Evolutionary conservation across 1,284 basidiomycete species (phyloP), one percentile per base, ranked within the genome.

Genomic region (Albatrellus sp.): DNA sequence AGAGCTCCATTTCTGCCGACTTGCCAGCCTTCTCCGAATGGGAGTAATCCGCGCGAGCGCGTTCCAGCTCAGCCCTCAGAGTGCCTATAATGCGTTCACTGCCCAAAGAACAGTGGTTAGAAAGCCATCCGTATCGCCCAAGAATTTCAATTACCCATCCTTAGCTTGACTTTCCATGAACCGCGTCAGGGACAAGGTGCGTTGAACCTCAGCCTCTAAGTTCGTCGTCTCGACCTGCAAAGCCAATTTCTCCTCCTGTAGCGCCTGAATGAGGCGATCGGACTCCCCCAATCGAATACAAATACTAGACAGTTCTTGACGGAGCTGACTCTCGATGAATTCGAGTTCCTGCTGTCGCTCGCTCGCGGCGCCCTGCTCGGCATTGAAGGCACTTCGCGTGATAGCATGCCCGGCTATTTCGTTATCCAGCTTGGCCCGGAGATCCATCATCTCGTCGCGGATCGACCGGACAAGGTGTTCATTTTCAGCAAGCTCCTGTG

Each of bases 141-240:
- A 45, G 36, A 32, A 38, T 33, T 12, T 28, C 37, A 53, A 5
- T 42, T 48, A 76, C 82, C 68, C 70, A 45, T 81, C 77, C 52
- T 70, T 70, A 37, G 71, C 56, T 54, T 80, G 75, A 51, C 65
- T 69, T 58, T 86, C 80, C 40, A 81, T 55, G 56, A 72, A 74
- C 46, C 76, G 70, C 35, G 66, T 66, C 46, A 80, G 57, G 11
- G 80, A 80, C 40, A 71, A 62, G 5, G 66, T 68, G 24, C 75
- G 72, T 55, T 86, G 79, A 17, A 74, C 60, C 54, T 85, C 79
- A 2, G 79, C 77, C 45, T 74, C 70, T 13, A 84, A 60, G 13
- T 63, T 60, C 0, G 79, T 81, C 35, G 70, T 67, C 50, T 77
- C 65, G 31, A 66, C 65, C 48, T 82, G 74, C 19, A 80, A 56